Conservation (phyloP, 2,329 filamentous ascomycete genomes). For the Cordyceps fumosorosea region DNA sequence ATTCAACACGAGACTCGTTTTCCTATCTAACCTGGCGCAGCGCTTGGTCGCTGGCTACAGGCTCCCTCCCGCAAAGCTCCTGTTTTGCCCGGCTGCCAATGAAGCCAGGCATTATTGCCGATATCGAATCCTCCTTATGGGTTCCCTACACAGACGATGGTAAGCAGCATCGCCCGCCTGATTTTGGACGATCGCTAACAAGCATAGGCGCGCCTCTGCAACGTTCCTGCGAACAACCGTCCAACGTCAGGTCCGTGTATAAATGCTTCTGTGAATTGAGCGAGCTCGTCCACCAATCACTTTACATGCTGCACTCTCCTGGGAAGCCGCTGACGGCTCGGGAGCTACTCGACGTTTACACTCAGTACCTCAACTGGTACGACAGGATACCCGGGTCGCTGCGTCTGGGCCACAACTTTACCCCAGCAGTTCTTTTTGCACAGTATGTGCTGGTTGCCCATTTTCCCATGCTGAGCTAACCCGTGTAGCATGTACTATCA, state of each 20-base stretch:
- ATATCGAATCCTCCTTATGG: conserved; percentile 54
- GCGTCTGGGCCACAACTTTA: conserved; percentile 60
- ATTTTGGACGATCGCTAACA: background rate
- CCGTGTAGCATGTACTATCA: conserved; percentile 60
- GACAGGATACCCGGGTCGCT: conserved; percentile 58
- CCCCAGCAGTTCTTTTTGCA: conserved; percentile 65
- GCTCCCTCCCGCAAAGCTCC: conserved; percentile 54
- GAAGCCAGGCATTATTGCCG: conserved; percentile 53
- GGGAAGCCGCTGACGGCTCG: conserved; percentile 57
- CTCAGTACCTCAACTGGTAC: conserved; percentile 66
- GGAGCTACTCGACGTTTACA: conserved; percentile 58
- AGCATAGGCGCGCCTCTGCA: conserved; percentile 44
- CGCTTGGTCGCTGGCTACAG: conserved; percentile 59
- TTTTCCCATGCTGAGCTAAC: background rate
- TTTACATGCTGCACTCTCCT: conserved; percentile 67
- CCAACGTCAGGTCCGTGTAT: conserved; percentile 61
- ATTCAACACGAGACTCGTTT: conserved; percentile 16
- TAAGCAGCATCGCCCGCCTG: conserved; percentile 26
- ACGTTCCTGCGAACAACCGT: conserved; percentile 53
- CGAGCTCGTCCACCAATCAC: conserved; percentile 64
- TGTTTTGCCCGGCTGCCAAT: conserved; percentile 49
- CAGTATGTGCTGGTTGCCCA: conserved; percentile 48
- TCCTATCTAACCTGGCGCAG: conserved; percentile 27
- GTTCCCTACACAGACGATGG: conserved; percentile 53
- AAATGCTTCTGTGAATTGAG: conserved; percentile 66